Conservation (phyloP, 352 stramenopile genomes). For the Pythium aquatile region DNA sequence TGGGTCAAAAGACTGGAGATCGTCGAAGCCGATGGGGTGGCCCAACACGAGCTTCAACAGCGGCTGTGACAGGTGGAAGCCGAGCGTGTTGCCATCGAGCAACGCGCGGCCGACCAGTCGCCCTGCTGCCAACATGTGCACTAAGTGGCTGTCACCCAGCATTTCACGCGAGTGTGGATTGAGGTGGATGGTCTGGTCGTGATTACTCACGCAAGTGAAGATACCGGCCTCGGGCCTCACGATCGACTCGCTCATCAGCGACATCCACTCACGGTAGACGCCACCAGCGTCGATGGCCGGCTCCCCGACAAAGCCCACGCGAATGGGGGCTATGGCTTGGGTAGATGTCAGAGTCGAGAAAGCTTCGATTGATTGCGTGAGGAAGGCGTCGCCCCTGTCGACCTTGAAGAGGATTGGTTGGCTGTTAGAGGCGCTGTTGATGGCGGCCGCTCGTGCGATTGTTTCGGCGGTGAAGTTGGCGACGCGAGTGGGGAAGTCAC, state of each 20-base stretch:
- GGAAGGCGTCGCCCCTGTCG: not conserved
- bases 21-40: slow-evolving; percentile 91
- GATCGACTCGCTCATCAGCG: slow-evolving; percentile 61
- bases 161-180: slow-evolving; percentile 51
- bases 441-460: too few relatives aligned
- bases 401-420: too few relatives aligned
- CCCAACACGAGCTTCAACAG: slow-evolving; percentile 97
- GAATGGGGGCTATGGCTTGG: not conserved
- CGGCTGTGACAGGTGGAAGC: slow-evolving; percentile 91
- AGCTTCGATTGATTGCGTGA: slow-evolving; percentile 2
- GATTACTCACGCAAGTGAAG: slow-evolving; percentile 55
- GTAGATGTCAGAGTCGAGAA: not conserved
- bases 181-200: slow-evolving; percentile 55
- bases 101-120: slow-evolving; percentile 55
- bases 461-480: not conserved
- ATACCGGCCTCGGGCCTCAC: slow-evolving; percentile 38
- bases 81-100: slow-evolving; percentile 89
- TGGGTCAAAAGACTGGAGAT: slow-evolving; percentile 82
- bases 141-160: slow-evolving; percentile 52
- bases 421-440: too few relatives aligned
- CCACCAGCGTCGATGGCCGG: slow-evolving; percentile 10
- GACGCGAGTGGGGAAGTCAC: not conserved
- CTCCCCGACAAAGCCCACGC: not conserved
- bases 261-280: slow-evolving; percentile 62
- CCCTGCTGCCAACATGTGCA: slow-evolving; percentile 49